These are phyloP conservation scores for Elaeis oleifera DNA, from an alignment of 202 grass and related monocot genomes.

Conservation along the genomic window DNA sequence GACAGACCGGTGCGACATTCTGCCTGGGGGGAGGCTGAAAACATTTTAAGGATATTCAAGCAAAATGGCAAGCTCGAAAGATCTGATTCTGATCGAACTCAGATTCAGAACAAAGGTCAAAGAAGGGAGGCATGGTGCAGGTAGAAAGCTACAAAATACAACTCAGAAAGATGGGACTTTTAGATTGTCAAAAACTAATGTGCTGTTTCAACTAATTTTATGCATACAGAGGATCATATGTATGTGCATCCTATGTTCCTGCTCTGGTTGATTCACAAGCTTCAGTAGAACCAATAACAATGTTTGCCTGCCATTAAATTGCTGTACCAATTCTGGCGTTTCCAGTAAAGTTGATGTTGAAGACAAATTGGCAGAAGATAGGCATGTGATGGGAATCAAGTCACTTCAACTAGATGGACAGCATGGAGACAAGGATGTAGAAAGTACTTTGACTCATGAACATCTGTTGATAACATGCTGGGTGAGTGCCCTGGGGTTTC, in stretches of 20 bases:
- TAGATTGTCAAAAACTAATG: conserved; percentile 30
- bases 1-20: conserved; percentile 35
- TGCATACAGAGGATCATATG: conserved; percentile 22
- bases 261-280: conserved; percentile 23
- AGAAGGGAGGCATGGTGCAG: conserved; percentile 17
- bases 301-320: conserved; percentile 17
- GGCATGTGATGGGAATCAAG: conserved; percentile 12
- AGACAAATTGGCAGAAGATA: conserved; percentile 6
- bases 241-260: conserved; percentile 14
- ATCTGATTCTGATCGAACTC: conserved; percentile 31
- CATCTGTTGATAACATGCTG: conserved; percentile 24
- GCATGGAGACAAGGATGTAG: conserved; percentile 40
- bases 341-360: conserved; percentile 14
- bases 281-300: conserved; percentile 16
- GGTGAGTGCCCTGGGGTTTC: conserved; percentile 29
- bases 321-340: conserved; percentile 15
- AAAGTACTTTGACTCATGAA: conserved; percentile 48
- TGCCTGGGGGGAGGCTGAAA: conserved; percentile 46
- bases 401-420: conserved; percentile 30
- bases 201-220: conserved; percentile 22
- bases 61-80: conserved; percentile 31
- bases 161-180: conserved; percentile 25
- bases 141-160: conserved; percentile 21
- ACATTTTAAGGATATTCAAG: conserved; percentile 40
- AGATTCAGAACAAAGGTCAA: conserved; percentile 26